Evolutionary conservation across 1,284 basidiomycete species (phyloP).

Genomic region (Cryptococcus sp.): DNA sequence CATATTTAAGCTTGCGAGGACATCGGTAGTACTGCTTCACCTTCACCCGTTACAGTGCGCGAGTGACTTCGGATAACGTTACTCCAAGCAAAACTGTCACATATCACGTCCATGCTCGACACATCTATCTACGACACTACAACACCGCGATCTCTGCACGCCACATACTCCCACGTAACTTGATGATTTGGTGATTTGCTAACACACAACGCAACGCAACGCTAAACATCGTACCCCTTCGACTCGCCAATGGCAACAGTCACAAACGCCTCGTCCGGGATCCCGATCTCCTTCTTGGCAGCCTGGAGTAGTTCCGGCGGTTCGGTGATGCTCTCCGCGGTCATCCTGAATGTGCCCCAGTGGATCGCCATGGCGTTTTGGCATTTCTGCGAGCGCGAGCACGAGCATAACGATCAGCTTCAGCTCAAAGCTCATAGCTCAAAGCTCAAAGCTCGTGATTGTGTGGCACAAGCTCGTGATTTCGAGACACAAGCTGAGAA

Average conservation of each 20-base stretch:
- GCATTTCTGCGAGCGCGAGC: conserved; percentile 32
- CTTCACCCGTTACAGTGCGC: no score
- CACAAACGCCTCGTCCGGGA: conserved; percentile 60
- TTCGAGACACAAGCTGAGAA: no score
- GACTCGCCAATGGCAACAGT: conserved; percentile 64
- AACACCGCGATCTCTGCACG: no score
- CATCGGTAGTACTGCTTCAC: no score
- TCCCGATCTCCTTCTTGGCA: conserved; percentile 59
- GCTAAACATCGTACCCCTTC: conserved; percentile 20
- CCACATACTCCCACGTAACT: no score
- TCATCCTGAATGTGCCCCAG: conserved; percentile 61
- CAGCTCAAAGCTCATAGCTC: neutral
- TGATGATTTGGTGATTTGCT: no score
- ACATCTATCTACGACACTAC: no score
- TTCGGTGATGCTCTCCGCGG: conserved; percentile 61
- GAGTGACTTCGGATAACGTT: no score
- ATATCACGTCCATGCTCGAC: no score
- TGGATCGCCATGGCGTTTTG: conserved; percentile 68
- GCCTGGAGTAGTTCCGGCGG: conserved; percentile 61
- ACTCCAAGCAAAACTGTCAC: no score
- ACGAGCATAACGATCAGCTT: neutral
- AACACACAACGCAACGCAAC: neutral
- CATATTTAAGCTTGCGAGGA: no score
- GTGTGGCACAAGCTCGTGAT: no score
- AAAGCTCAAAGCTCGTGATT: neutral